Conservation (phyloP, 305 asterid genomes). For the Withania somnifera region DNA sequence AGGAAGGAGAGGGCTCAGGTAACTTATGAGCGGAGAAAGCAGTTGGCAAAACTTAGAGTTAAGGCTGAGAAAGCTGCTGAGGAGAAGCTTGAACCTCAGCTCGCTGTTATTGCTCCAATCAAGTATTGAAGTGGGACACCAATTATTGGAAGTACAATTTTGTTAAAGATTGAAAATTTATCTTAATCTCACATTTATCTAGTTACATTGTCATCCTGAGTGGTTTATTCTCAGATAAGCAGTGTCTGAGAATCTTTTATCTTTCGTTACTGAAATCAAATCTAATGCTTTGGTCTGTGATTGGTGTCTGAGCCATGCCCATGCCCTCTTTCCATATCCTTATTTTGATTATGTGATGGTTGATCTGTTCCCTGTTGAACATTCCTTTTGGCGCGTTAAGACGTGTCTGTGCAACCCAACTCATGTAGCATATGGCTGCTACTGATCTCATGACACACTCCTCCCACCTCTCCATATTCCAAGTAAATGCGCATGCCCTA, state of each 20-base stretch:
- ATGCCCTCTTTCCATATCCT: too few species aligned
- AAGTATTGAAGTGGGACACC: conserved; percentile 6
- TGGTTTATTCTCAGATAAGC: neutral
- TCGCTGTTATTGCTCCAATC: conserved; percentile 9
- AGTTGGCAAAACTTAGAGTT: conserved; percentile 10
- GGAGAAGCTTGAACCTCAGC: conserved; percentile 21
- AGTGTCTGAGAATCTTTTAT: neutral
- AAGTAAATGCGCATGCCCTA: too few species aligned
- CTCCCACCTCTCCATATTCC: too few species aligned
- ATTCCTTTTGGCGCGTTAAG: too few species aligned
- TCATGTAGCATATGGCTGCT: too few species aligned
- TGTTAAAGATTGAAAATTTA: neutral
- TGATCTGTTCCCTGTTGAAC: too few species aligned
- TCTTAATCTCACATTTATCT: neutral
- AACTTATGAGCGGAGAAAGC: conserved; percentile 10
- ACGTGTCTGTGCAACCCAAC: too few species aligned
- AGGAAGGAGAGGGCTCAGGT: conserved; percentile 18
- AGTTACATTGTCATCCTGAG: neutral
- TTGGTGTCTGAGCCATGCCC: too few species aligned
- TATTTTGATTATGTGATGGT: too few species aligned
- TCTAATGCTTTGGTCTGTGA: neutral
- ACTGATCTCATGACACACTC: too few species aligned
- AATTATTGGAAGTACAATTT: neutral
- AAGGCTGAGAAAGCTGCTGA: conserved; percentile 18
- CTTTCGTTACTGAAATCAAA: neutral